Evolutionary conservation across 179 eudicot species (phyloP).

Genomic region (Camellia oleifera): DNA sequence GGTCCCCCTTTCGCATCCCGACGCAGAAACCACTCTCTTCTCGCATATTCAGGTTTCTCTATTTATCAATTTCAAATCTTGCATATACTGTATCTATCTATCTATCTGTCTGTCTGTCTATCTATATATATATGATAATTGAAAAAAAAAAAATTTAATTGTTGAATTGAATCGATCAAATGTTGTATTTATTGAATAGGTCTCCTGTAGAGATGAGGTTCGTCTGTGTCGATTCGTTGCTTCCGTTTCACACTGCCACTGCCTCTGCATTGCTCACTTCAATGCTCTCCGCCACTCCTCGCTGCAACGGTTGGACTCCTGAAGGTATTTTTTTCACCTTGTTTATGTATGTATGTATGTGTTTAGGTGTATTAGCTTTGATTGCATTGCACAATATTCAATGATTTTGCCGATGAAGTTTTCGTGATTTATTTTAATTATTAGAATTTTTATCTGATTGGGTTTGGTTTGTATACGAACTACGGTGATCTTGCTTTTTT

Average conservation of each 20-base stretch:
- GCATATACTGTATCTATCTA: neutral
- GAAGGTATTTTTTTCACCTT: slow-evolving; percentile 47
- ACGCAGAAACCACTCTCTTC: slow-evolving; percentile 49
- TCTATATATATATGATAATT: neutral
- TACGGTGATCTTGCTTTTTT: neutral
- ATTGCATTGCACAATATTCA: neutral
- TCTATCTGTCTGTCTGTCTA: neutral
- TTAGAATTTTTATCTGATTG: neutral
- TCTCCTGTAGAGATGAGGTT: slow-evolving; percentile 78
- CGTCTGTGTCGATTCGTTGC: slow-evolving; percentile 55
- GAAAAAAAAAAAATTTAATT: neutral
- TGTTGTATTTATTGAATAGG: slow-evolving; percentile 27
- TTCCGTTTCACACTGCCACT: slow-evolving; percentile 84
- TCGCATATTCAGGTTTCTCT: slow-evolving; percentile 68
- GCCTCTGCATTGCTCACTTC: slow-evolving; percentile 85
- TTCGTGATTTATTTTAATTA: neutral
- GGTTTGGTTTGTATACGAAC: neutral
- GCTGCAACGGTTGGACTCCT: slow-evolving; percentile 59
- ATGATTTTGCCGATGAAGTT: neutral
- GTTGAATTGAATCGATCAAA: neutral
- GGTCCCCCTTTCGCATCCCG: slow-evolving; percentile 46
- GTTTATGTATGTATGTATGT: neutral
- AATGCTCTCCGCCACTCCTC: slow-evolving; percentile 61
- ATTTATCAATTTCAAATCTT: neutral
- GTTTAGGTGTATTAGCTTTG: neutral